Percentiles rank a stretch among this genome's conserved stretches.
Conservation (phyloP, 225 moss, liverwort and hornwort genomes). For the Pseudoscleropodium purum region DNA sequence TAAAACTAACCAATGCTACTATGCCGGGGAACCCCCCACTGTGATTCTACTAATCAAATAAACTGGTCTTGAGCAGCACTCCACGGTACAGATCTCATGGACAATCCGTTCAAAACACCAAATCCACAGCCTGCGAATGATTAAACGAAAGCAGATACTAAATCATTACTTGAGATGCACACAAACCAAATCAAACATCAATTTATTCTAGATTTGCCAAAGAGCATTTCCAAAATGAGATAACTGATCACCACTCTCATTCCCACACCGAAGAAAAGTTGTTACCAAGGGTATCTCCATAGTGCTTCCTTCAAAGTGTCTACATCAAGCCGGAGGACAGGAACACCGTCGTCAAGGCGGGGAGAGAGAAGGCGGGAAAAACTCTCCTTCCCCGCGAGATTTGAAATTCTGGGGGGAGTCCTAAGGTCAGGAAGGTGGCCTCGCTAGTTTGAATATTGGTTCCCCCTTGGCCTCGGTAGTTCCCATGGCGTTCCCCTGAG, state of each 20-base stretch:
- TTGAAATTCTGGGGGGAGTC: background rate
- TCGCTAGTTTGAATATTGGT: background rate
- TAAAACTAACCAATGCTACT: rapidly evolving
- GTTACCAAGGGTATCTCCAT: rapidly evolving
- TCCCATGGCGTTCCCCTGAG: background rate
- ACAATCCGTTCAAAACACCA: background rate
- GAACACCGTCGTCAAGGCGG: background rate
- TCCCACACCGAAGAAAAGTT: background rate
- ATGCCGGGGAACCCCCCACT: rapidly evolving
- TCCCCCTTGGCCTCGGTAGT: background rate
- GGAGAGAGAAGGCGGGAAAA: background rate
- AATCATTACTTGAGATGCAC: background rate
- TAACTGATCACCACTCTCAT: too few species aligned
- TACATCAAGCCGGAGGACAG: background rate
- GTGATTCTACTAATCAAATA: rapidly evolving
- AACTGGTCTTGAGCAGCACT: rapidly evolving
- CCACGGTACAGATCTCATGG: rapidly evolving
- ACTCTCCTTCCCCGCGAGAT: background rate
- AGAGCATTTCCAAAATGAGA: background rate
- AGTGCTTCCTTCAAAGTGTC: too few species aligned
- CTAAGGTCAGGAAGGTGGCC: background rate
- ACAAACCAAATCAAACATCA: background rate
- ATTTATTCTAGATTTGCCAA: background rate
- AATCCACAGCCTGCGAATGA: too few species aligned
- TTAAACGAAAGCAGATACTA: background rate